A percentile compares a stretch with the other conserved stretches of the same genome.
phyloP scores from a whole-genome alignment of 106 monocot genomes.

The Xerophyta viscosa region DNA sequence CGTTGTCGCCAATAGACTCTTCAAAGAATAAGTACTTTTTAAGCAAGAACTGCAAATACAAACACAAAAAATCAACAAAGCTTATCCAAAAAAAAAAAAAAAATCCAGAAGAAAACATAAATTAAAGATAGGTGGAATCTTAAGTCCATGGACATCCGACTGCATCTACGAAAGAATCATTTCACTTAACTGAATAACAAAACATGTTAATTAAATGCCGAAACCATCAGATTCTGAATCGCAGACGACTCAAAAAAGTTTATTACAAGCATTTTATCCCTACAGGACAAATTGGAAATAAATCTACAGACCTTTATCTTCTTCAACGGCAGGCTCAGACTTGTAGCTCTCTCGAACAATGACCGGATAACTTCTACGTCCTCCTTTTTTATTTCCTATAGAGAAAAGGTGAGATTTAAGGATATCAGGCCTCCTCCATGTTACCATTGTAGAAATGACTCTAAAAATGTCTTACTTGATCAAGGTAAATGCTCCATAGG shows the following conservation, averaged over 20 bases:
- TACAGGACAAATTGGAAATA: background rate
- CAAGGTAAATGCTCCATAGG: slow-evolving; percentile 89
- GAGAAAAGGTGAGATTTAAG: background rate
- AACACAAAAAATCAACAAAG: too few species aligned
- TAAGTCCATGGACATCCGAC: background rate
- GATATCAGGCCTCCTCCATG: background rate
- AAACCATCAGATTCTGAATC: too few species aligned
- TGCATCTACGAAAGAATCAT: too few species aligned
- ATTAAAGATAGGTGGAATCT: background rate
- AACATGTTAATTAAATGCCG: background rate
- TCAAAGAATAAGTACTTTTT: slow-evolving; percentile 70
- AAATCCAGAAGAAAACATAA: too few species aligned
- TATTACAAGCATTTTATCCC: too few species aligned
- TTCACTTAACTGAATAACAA: background rate
- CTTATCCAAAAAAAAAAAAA: background rate
- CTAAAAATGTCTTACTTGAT: slow-evolving; percentile 47
- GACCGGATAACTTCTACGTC: slow-evolving; percentile 61
- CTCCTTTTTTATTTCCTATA: slow-evolving; percentile 75
- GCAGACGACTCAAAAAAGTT: too few species aligned
- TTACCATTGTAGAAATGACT: background rate
- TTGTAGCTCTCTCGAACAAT: slow-evolving; percentile 89
- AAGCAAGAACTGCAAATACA: slow-evolving; percentile 41
- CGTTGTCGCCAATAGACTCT: slow-evolving; percentile 32
- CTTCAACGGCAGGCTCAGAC: slow-evolving; percentile 63
- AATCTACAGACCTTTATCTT: slow-evolving; percentile 73